phyloP scores from a whole-genome alignment of 176 grass and related monocot species.

The Canna indica region DNA sequence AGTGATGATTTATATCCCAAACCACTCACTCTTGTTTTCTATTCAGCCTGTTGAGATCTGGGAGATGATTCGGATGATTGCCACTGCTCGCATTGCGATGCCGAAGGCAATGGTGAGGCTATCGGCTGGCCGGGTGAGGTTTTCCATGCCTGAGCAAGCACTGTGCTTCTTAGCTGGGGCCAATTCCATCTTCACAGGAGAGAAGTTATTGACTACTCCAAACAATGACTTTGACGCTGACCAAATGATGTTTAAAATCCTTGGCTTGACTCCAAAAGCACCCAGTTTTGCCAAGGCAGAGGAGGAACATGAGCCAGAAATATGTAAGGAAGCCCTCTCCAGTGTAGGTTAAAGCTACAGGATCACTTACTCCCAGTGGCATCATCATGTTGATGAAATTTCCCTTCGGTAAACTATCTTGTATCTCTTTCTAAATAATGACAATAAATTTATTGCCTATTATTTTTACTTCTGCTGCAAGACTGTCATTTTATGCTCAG shows the following conservation, averaged over 20 bases:
- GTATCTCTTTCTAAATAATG: too few species aligned
- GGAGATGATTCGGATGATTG: constrained; percentile 99
- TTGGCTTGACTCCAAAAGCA: constrained; percentile 70
- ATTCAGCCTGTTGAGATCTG: constrained; percentile 86
- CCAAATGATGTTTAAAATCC: constrained; percentile 91
- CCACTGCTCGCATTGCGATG: constrained; percentile 82
- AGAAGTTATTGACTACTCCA: constrained; percentile 64
- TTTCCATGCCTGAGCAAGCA: constrained; percentile 88
- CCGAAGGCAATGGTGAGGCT: constrained; percentile 92
- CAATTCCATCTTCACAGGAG: constrained; percentile 85
- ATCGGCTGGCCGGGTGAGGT: constrained; percentile 78
- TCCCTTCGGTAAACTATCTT: too few species aligned
- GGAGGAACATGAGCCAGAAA: constrained; percentile 8
- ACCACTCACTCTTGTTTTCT: not conserved
- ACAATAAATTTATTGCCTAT: too few species aligned
- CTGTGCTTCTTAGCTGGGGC: constrained; percentile 87
- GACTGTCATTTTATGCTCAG: too few species aligned
- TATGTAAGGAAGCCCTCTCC: constrained; percentile 34
- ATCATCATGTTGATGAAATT: too few species aligned
- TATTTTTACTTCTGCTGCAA: too few species aligned
- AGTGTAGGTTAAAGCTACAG: constrained; percentile 32
- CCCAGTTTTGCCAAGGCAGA: constrained; percentile 48
- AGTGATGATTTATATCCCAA: not conserved
- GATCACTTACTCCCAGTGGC: too few species aligned
- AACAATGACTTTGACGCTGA: constrained; percentile 82